Conservation (phyloP, 108 stramenopile species). For the Bacterosira constricta region DNA sequence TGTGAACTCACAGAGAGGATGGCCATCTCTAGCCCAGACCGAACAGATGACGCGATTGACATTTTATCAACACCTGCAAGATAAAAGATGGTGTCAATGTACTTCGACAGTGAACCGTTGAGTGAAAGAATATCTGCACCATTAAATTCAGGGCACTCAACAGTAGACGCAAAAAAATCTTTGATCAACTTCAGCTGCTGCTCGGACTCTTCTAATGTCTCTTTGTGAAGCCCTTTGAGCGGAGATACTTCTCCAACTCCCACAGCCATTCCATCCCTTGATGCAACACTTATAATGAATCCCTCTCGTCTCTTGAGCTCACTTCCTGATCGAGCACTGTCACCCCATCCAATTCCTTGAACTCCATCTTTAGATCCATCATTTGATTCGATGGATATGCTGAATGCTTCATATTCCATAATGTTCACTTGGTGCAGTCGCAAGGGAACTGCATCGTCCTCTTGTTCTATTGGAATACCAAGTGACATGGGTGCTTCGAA, state of each 20-base stretch:
- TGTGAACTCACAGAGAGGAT: conserved; percentile 71
- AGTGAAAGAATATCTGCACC: conserved; percentile 49
- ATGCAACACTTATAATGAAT: conserved; percentile 64
- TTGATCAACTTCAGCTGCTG: conserved; percentile 55
- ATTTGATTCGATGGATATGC: conserved; percentile 47
- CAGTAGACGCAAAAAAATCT: conserved; percentile 18
- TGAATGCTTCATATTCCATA: conserved; percentile 68
- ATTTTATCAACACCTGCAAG: conserved; percentile 30
- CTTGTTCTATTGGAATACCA: background rate
- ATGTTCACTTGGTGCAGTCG: conserved; percentile 14
- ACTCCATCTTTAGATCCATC: conserved; percentile 46
- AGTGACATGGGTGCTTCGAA: background rate
- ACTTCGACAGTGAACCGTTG: conserved; percentile 56
- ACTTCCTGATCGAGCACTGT: conserved; percentile 37
- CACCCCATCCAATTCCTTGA: conserved; percentile 80
- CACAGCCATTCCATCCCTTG: conserved; percentile 57
- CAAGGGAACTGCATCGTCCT: background rate
- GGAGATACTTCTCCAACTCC: conserved; percentile 88
- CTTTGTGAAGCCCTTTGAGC: conserved; percentile 69
- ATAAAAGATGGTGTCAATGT: conserved; percentile 43
- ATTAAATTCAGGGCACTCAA: conserved; percentile 42
- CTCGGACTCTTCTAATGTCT: conserved; percentile 63
- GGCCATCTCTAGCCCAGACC: conserved; percentile 86
- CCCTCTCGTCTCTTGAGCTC: conserved; percentile 55
- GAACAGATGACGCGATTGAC: conserved; percentile 52